A percentile compares a stretch with the other conserved stretches of the same genome.
Evolutionary conservation across 177 flowering plant species (phyloP).

Genomic region (Vitis hybrid): DNA sequence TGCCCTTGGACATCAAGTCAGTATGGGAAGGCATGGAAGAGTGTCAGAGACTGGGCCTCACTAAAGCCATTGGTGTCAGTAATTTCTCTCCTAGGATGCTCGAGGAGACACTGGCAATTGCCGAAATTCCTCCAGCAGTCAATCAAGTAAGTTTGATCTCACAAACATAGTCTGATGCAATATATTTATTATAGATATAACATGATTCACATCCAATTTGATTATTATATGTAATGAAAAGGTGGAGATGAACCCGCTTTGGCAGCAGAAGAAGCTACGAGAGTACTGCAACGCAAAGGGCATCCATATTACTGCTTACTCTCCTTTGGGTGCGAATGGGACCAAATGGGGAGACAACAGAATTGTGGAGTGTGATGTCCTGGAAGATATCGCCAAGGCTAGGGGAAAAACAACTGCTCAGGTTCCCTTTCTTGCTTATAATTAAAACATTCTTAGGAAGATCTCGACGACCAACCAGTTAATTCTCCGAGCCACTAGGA

Average conservation of each 20-base stretch:
- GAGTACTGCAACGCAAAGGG: background rate
- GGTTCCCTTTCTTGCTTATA: no score
- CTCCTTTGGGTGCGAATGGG: background rate
- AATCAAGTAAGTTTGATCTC: background rate
- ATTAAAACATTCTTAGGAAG: no score
- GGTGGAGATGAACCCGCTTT: no score
- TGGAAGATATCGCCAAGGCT: background rate
- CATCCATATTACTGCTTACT: background rate
- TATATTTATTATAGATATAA: no score
- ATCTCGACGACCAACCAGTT: no score
- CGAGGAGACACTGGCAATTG: background rate
- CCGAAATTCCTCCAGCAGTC: background rate
- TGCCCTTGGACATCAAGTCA: background rate
- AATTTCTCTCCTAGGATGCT: background rate
- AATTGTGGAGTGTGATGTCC: conserved; percentile 8
- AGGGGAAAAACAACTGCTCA: no score
- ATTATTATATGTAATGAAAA: no score
- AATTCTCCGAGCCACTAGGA: no score
- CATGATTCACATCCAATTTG: no score
- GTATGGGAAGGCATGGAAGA: conserved; percentile 8
- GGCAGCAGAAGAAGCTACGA: no score
- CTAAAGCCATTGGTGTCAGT: conserved; percentile 6
- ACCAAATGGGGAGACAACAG: conserved; percentile 18
- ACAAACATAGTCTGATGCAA: no score
- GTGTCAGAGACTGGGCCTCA: background rate